Evolutionary conservation across 73 alveolate species (phyloP), one percentile per base, ranked within the genome.

Genomic region (Tetrahymena borealis): DNA sequence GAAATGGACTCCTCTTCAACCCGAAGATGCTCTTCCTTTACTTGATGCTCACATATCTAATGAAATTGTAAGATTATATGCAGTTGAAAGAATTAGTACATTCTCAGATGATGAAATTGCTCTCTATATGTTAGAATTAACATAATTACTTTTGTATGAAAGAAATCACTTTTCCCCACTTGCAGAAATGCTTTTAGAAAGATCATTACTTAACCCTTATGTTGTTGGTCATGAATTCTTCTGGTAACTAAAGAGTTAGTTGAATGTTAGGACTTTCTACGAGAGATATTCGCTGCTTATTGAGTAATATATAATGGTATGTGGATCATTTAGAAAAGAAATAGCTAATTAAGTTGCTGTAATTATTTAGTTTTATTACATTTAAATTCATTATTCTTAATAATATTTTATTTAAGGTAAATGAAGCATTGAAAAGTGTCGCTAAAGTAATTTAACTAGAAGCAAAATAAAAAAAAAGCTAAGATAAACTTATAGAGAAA

Each of bases 161-260:
- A 97, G 97, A 95, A 94, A 97, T 91, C 99, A 97, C 95, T 95
- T 95, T 91, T 96, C 99, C 78, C 99, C 99, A 12, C 91, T 98
- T 32, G 99, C 99, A 15, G 99, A 98, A 91, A 97, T 97, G 97
- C 94, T 98, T 20, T 97, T 98, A 32, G 99, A 97, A 92, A 94
- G 98, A 93, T 96, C 99, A 2, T 93, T 98, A 15, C 95, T 95
- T 93, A 98, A 98, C 91, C 99, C 99, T 39, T 97, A 96, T 95
- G 98, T 97, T 78, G 98, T 98, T 38, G 99, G 99, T 20, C 99
- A 98, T 93, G 98, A 97, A 91, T 97, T 98, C 91, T 98, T 96
- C 93, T 98, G 99, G 99, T 77, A 96, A 16, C 91, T 96, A 20
- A 95, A 96, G 39, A 90, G 96, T 18, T 92, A 96, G 41, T 40